A percentile compares a stretch with the other conserved stretches of the same genome.
These are phyloP conservation scores for Auriculariales sp. DNA, from an alignment of 768 basidiomycete genomes.

Conservation along the genomic window DNA sequence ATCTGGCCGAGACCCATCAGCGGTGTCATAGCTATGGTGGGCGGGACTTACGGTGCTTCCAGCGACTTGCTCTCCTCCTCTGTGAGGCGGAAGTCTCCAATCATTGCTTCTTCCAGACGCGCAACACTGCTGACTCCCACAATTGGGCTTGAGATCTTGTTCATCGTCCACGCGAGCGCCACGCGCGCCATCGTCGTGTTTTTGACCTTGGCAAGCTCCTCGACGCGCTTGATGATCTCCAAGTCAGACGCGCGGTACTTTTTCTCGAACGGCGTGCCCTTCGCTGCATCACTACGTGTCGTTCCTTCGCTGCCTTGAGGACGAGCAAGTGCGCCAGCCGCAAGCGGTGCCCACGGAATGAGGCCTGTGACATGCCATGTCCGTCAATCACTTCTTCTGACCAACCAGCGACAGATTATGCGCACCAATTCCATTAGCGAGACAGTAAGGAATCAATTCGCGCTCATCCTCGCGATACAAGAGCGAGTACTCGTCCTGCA, in stretches of 20 bases:
- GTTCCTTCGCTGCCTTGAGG: constrained; percentile 9
- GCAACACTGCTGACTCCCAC: constrained; percentile 21
- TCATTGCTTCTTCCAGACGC: constrained; percentile 18
- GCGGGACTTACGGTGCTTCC: constrained; percentile 16
- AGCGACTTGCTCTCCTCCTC: constrained; percentile 17
- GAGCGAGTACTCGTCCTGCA: constrained; percentile 21
- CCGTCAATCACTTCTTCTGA: no score
- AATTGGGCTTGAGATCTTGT: constrained; percentile 28
- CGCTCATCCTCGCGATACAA: constrained; percentile 20
- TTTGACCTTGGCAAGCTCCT: constrained; percentile 23
- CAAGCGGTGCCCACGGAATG: constrained; percentile 32
- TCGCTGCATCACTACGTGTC: constrained; percentile 1
- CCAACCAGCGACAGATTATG: no score
- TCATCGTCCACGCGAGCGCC: constrained; percentile 24
- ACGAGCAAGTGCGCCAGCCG: constrained; percentile 21
- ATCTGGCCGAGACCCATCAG: no score
- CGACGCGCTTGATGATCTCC: constrained; percentile 13
- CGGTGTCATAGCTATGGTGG: no score
- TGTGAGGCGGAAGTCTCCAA: constrained; percentile 13
- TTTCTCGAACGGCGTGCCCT: neutral
- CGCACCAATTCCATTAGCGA: neutral
- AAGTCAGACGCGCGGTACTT: constrained; percentile 1
- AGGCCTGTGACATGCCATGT: no score
- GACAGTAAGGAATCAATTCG: constrained; percentile 3
- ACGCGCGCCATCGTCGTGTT: constrained; percentile 28